Conservation (phyloP, 495 filamentous ascomycete genomes). For the Hypoxylon trugodes region DNA sequence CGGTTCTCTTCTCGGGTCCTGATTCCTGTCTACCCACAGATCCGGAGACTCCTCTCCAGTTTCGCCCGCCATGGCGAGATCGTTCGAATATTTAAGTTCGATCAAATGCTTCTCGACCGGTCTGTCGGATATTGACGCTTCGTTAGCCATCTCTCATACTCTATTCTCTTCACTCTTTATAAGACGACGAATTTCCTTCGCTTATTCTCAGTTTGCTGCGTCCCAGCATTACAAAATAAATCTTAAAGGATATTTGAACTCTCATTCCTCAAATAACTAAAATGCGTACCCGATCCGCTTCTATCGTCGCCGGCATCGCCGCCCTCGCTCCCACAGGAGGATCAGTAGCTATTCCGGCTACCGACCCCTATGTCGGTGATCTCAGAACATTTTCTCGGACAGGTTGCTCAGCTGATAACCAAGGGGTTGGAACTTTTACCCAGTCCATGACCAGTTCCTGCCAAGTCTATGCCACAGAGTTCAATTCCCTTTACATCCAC, state of each 20-base stretch:
- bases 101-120: constrained; percentile 3
- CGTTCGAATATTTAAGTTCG: constrained; percentile 20
- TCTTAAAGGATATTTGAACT: not conserved
- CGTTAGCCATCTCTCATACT: no score
- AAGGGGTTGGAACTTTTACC: constrained; percentile 34
- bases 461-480: constrained; percentile 2
- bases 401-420: constrained; percentile 22
- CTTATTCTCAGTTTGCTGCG: not conserved
- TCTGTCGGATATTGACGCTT: not conserved
- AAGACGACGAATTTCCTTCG: not conserved
- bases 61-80: constrained; percentile 1
- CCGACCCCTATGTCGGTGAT: constrained; percentile 30
- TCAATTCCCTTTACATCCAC: constrained; percentile 28
- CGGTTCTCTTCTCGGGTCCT: constrained; percentile 5
- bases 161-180: constrained; percentile 24
- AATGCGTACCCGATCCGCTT: constrained; percentile 22
- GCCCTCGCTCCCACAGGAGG: constrained; percentile 4
- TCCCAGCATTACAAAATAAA: not conserved
- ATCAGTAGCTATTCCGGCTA: not conserved
- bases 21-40: not conserved
- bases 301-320: not conserved
- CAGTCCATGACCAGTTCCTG: constrained; percentile 28
- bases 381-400: constrained; percentile 19
- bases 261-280: not conserved
- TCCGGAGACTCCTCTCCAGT: not conserved